Evolutionary conservation across 306 rosid genomes (phyloP).

Genomic region (Begonia peltatifolia): DNA sequence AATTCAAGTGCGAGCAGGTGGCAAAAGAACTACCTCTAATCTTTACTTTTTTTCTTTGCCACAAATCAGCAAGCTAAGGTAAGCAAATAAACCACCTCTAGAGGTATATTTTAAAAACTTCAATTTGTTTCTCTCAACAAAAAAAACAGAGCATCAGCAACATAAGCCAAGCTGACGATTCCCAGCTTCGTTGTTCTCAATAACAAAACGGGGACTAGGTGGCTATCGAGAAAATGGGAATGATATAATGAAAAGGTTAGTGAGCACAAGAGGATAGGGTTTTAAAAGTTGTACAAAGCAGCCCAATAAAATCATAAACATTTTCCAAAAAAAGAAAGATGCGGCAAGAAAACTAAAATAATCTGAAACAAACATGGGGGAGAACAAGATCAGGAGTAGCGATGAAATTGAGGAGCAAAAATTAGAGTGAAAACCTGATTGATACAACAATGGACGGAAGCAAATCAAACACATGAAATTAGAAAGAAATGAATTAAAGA

Average conservation of each 20-base stretch:
- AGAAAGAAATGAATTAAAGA: not conserved
- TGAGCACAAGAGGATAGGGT: not conserved
- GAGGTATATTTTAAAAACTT: not conserved
- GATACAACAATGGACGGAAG: not conserved
- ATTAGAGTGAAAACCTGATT: not conserved
- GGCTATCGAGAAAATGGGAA: not conserved
- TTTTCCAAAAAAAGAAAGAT: not conserved
- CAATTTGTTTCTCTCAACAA: not conserved
- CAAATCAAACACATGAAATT: not conserved
- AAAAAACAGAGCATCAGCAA: not conserved
- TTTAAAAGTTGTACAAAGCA: not conserved
- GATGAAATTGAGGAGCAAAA: too few relatives aligned
- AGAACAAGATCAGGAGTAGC: too few relatives aligned
- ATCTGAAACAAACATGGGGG: too few relatives aligned
- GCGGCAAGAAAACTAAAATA: too few relatives aligned
- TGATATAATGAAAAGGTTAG: not conserved
- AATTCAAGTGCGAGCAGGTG: not conserved
- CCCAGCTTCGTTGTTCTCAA: too few relatives aligned
- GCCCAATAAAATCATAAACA: not conserved
- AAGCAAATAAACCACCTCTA: not conserved
- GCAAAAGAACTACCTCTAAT: not conserved
- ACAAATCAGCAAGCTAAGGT: not conserved
- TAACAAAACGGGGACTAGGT: too few relatives aligned
- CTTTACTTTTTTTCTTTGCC: not conserved
- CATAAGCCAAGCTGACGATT: not conserved